A percentile compares a stretch with the other conserved stretches of the same genome.
Conservation (phyloP, 257 asterid species). For the Sherardia arvensis region DNA sequence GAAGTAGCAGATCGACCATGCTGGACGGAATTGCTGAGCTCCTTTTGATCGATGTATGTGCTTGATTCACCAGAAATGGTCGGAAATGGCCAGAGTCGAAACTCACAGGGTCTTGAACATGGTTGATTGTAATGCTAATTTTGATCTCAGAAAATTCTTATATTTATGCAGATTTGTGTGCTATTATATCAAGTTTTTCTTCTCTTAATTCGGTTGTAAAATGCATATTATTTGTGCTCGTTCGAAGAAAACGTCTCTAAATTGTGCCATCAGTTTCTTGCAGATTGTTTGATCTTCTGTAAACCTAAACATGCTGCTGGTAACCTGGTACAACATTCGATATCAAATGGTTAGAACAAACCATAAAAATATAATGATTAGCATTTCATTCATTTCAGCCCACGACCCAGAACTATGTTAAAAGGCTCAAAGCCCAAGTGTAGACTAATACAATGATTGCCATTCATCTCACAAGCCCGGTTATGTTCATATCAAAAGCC, state of each 20-base stretch:
- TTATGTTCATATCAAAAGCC: too few relatives aligned
- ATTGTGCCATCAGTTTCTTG: too few relatives aligned
- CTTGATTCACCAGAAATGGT: background rate
- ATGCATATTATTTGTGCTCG: background rate
- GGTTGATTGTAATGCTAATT: slow-evolving; percentile 1
- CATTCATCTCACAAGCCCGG: too few relatives aligned
- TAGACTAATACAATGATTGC: too few relatives aligned
- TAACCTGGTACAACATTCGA: too few relatives aligned
- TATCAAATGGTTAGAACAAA: too few relatives aligned
- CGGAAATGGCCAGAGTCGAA: background rate
- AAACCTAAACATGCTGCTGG: too few relatives aligned
- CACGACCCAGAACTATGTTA: too few relatives aligned
- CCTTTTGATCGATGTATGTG: background rate
- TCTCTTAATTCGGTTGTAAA: background rate
- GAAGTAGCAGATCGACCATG: background rate
- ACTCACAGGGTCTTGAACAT: background rate
- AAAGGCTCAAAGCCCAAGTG: too few relatives aligned
- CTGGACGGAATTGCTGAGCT: slow-evolving; percentile 4
- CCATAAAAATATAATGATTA: too few relatives aligned
- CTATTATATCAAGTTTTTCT: background rate
- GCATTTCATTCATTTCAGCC: too few relatives aligned
- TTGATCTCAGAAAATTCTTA: background rate
- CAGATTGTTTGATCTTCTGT: too few relatives aligned
- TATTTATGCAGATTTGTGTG: background rate
- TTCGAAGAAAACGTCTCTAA: background rate